phyloP scores from a whole-genome alignment of 2,329 filamentous ascomycete species.

The Sarocladiaceae sp. region DNA sequence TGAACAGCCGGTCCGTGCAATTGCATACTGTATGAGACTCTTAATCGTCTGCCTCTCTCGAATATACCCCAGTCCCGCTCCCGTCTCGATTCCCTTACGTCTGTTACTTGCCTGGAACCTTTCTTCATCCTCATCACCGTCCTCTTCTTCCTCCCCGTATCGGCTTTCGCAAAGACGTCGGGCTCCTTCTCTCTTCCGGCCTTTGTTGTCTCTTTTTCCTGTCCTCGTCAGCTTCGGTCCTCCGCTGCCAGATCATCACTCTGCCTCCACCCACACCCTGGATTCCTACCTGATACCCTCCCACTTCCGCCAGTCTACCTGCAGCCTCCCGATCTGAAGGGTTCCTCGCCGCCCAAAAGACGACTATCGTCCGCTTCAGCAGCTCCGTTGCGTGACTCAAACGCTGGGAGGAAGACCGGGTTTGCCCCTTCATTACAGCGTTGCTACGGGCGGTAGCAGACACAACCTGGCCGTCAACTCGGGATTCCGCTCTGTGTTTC shows the following conservation, averaged over 20 bases:
- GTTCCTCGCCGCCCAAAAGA: slow-evolving; percentile 1
- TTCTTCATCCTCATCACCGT: background rate
- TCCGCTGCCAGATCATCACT: slow-evolving; percentile 6
- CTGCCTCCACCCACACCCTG: background rate
- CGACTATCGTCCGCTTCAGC: background rate
- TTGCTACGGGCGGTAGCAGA: no score
- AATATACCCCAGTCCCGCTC: background rate
- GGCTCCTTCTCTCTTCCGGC: background rate
- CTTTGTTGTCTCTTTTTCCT: slow-evolving; percentile 4
- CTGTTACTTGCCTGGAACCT: background rate
- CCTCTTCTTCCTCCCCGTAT: no score
- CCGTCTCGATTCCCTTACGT: background rate
- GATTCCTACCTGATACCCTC: slow-evolving; percentile 2
- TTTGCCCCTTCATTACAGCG: no score
- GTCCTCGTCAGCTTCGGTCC: background rate
- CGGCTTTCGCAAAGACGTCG: background rate
- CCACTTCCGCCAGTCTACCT: background rate
- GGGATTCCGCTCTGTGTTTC: no score
- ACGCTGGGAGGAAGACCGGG: no score
- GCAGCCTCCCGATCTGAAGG: slow-evolving; percentile 3
- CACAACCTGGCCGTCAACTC: background rate
- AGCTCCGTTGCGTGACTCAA: no score
- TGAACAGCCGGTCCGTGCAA: no score
- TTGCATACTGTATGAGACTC: background rate
- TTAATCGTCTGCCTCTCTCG: background rate